phyloP scores from a whole-genome alignment of 169 alveolate species.

The Plasmodium blacklocki region DNA sequence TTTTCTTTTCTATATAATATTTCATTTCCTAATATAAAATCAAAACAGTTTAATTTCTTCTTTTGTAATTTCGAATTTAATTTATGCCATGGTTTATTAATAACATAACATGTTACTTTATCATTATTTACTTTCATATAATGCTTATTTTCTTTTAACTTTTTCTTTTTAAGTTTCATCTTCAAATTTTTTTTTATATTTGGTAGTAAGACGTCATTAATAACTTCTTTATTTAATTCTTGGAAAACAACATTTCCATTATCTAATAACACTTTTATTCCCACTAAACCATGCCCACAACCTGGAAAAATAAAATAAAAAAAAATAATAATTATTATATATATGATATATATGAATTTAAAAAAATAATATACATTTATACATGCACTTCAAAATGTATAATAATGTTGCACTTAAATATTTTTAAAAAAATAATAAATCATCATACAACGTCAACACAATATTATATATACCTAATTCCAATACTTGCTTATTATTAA shows the following conservation, averaged over 20 bases:
- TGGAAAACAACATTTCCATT: constrained; percentile 71
- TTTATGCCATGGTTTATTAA: constrained; percentile 67
- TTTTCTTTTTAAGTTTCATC: constrained; percentile 39
- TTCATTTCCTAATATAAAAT: constrained; percentile 69
- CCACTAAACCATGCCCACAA: constrained; percentile 63
- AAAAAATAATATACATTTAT: background rate
- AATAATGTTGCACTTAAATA: too few species aligned
- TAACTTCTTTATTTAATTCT: constrained; percentile 64
- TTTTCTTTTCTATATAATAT: constrained; percentile 74
- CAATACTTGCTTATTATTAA: constrained; percentile 39
- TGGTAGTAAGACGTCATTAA: constrained; percentile 65
- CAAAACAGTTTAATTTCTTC: constrained; percentile 43
- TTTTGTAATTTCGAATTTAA: constrained; percentile 35
- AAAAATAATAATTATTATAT: background rate
- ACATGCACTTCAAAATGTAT: background rate
- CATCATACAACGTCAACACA: background rate
- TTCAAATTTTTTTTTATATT: constrained; percentile 58
- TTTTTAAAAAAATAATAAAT: background rate
- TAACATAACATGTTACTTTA: constrained; percentile 14
- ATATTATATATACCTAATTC: constrained; percentile 46
- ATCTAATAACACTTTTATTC: constrained; percentile 37
- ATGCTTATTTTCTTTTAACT: constrained; percentile 19
- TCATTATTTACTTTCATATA: constrained; percentile 44
- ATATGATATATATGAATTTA: background rate
- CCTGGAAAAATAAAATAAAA: constrained; percentile 19